Percentiles rank a stretch among this genome's conserved stretches.
Conservation (phyloP, 441 rosid species). For the Omphalea diandra region DNA sequence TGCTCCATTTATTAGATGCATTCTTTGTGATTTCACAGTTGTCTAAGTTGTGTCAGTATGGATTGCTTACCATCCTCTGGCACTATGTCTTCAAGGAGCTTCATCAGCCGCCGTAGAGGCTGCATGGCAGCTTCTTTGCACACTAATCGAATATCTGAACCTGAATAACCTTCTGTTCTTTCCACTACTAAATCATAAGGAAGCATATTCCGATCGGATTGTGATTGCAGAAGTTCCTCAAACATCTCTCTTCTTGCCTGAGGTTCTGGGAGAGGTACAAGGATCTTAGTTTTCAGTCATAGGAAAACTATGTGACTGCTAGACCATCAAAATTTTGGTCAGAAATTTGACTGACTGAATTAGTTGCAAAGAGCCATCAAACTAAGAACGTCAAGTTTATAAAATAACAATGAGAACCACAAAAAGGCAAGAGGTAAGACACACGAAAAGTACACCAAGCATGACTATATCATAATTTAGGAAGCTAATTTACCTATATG, state of each 20-base stretch:
- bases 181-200: constrained; percentile 77
- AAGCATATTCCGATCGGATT: constrained; percentile 49
- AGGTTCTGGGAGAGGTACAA: constrained; percentile 85
- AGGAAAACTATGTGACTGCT: constrained; percentile 18
- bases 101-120: constrained; percentile 79
- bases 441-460: no score
- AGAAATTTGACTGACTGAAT: constrained; percentile 6
- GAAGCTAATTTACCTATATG: not conserved
- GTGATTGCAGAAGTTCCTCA: constrained; percentile 66
- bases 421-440: not conserved
- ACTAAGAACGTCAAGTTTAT: not conserved
- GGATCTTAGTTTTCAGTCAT: constrained; percentile 57
- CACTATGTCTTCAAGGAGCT: constrained; percentile 55
- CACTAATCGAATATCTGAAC: constrained; percentile 83
- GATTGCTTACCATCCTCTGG: constrained; percentile 83
- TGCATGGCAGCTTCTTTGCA: constrained; percentile 98
- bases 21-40: not conserved
- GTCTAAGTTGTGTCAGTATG: no score
- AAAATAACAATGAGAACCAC: not conserved
- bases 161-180: constrained; percentile 77
- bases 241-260: constrained; percentile 83
- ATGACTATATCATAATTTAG: not conserved
- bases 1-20: not conserved
- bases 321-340: constrained; percentile 2
- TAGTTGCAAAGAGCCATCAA: no score